Percentiles rank a stretch among this genome's conserved stretches.
Conservation (phyloP, 2,329 filamentous ascomycete species). For the Metarhizium album region DNA sequence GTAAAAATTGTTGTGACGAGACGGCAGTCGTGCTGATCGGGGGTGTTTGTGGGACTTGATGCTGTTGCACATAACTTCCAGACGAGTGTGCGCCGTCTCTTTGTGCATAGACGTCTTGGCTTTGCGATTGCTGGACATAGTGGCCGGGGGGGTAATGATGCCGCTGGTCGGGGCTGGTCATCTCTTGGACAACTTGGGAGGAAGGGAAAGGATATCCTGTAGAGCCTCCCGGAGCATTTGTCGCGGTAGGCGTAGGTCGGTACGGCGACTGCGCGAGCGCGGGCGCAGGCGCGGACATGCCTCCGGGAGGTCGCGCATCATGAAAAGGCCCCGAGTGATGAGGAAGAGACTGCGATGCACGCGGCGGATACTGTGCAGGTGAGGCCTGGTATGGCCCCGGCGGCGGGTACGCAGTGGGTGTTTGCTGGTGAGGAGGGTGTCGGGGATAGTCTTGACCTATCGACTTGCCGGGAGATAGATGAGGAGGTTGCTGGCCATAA, state of each 20-base stretch:
- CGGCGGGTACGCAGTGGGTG: conserved; percentile 26
- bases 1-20: conserved; percentile 24
- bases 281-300: conserved; percentile 21
- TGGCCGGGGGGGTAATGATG: conserved; percentile 38
- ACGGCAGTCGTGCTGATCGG: conserved; percentile 34
- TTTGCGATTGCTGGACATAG: conserved; percentile 29
- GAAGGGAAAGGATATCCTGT: conserved; percentile 42
- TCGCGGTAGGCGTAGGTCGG: conserved; percentile 36
- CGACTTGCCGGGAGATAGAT: conserved; percentile 38
- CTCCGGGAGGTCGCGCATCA: conserved; percentile 40
- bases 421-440: conserved; percentile 18
- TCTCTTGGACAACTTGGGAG: conserved; percentile 28
- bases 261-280: conserved; percentile 34
- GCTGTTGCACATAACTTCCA: conserved; percentile 30
- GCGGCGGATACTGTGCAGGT: conserved; percentile 30
- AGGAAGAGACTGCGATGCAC: conserved; percentile 29
- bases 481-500: conserved; percentile 28
- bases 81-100: conserved; percentile 20
- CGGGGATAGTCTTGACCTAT: conserved; percentile 33
- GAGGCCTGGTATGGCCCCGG: conserved; percentile 27
- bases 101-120: conserved; percentile 37
- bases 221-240: conserved; percentile 25
- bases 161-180: conserved; percentile 40
- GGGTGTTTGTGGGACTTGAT: conserved; percentile 35
- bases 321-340: conserved; percentile 28